Base-by-base conservation (phyloP, 2,329 filamentous ascomycete species). In the Hymenoscyphus fructigenus region DNA sequence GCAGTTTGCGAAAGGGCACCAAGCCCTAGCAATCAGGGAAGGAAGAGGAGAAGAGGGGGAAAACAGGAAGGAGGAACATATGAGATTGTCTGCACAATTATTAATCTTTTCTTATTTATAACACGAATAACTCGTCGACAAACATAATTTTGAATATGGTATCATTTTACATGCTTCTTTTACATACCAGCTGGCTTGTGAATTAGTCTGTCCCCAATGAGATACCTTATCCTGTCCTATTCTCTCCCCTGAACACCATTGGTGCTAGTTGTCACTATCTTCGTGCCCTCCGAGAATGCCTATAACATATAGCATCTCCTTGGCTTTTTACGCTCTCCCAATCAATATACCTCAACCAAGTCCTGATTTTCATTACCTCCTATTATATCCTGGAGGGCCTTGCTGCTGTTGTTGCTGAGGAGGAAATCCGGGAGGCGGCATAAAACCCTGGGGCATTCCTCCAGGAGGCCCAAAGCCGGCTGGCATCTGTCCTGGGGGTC, bases 401-500 rank as follows among this genome's bases (percentile, higher is more conserved):
- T 72, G 70, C 28, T 71, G 71, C 38, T 66, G 69, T 12, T 66
- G 64, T 28, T 64, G 62, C 47, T 70, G 71, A 14, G 69, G 69
- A 23, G 68, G 67, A 64, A 72, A 74, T 3, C 70, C 70, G 28
- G 67, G 67, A 47, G 73, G 72, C 10, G 73, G 72, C 66, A 70
- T 69, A 59, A 69, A 70, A 1, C 71, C 69, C 14, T 61, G 65
- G 29, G 71, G 71, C 66, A 72, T 70, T 32, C 68, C 68, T 15
- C 73, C 72, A 7, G 57, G 66, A 28, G 69, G 69, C 28, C 68
- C 72, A 66, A 75, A 75, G 2, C 71, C 71, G 26, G 69, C 67
- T 12, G 76, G 76, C 58, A 73, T 69, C 57, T 71, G 67, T 34
- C 71, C 73, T 23, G 73, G 72, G 7, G 73, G 79, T 56, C 60